Base-by-base conservation (phyloP, 2,329 filamentous ascomycete species). In the Xylariaceae sp. region DNA sequence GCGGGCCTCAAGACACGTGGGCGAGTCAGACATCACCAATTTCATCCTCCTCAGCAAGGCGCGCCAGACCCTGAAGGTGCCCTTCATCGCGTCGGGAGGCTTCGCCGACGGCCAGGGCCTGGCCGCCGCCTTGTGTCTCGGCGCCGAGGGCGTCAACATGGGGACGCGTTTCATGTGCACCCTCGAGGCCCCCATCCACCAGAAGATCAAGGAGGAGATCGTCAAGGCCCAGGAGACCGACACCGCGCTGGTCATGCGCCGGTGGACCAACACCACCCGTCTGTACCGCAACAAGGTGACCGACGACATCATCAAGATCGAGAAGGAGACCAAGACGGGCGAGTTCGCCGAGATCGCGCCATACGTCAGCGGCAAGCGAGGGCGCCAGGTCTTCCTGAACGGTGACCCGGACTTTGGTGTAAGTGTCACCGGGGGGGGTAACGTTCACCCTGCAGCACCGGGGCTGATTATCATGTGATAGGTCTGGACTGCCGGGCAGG, bases 101-200 rank as follows among this genome's bases (percentile, higher is more conserved):
- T 96, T 98, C 55, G 90, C 88, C 10, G 92, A 98, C 57, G 92
- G 92, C 0, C 77, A 94, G 52, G 92, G 92, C 4, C 73, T 98
- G 14, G 92, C 92, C 1, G 92, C 90, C 2, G 92, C 92, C 6
- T 68, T 98, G 48, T 81, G 82, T 25, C 73, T 98, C 10, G 92
- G 92, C 22, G 92, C 92, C 0, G 85, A 86, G 58, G 92, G 92
- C 43, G 80, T 96, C 64, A 98, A 98, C 65, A 98, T 98, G 92
- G 92, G 92, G 37, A 98, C 92, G 8, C 72, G 92, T 26, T 98
- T 96, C 68, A 93, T 98, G 85, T 90, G 83, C 66, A 96, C 92
- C 0, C 70, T 90, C 28, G 92, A 96, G 63, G 80, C 89, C 12
- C 92, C 92, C 1, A 84, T 98, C 44, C 92, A 98, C 64, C 58